Base-by-base conservation (phyloP, 2,329 filamentous ascomycete genomes). In the Nigrospora oryzae region DNA sequence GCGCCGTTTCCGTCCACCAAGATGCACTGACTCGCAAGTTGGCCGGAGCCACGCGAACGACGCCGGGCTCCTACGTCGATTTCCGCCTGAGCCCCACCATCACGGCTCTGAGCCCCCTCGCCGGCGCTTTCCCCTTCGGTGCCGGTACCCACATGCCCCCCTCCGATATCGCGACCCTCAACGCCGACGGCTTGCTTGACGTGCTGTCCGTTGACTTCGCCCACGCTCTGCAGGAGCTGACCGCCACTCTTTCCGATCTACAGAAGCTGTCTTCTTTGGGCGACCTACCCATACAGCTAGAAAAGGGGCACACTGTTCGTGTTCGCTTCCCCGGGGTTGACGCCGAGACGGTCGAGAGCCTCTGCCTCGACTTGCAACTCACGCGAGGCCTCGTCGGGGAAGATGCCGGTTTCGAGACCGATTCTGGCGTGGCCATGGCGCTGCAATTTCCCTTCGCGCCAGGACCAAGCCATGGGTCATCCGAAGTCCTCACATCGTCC, bases 241-340 rank as follows among this genome's bases (percentile, higher is more conserved):
- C 86, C 3, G 78, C 81, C 6, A 77, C 91, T 1, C 76, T 93
- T 56, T 84, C 84, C 42, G 93, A 98, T 56, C 71, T 98, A 7
- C 85, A 87, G 56, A 79, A 80, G 33, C 71, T 98, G 1, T 79
- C 89, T 1, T 68, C 73, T 1, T 64, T 97, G 1, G 93, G 93
- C 1, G 89, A 96, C 58, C 68, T 98, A 16, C 89, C 91, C 0
- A 79, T 97, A 32, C 74, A 79, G 0, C 74, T 95, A 43, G 79
- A 88, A 53, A 75, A 77, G 34, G 70, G 75, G 32, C 79, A 79
- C 2, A 76, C 79, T 0, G 68, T 96, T 4, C 81, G 89, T 32
- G 81, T 97, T 2, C 84, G 89, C 30, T 97, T 98, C 58, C 89
- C 90, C 0, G 93, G 93, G 3, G 90, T 93, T 49, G 91, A 97